Base-by-base conservation (phyloP, 1,284 basidiomycete genomes). In the Moesziomyces parantarcticus region DNA sequence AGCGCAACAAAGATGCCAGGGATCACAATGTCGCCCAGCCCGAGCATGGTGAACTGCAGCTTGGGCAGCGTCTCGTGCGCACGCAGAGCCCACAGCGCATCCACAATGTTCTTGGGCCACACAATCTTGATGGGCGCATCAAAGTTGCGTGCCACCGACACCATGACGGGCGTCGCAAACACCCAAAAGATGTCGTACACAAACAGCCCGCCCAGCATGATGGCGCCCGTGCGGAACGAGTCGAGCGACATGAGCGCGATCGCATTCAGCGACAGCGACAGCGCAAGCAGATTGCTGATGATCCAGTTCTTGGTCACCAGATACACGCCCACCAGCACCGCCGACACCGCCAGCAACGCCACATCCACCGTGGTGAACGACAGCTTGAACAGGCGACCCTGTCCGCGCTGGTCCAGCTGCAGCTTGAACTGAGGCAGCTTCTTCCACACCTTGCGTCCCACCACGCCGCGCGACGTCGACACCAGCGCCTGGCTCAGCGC, bases 1-100 rank as follows among this genome's bases (percentile, higher is more conserved):
- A 96, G 88, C 18, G 93, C 92, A 56, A 97, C 87, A 84, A 98
- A 92, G 60, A 91, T 88, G n/a, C 94, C 94, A 0, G 93, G 93
- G 40, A 94, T 88, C 23, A 96, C 92, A 58, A 96, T 89, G 82
- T 94, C 93, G 29, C 96, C 94, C 41, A 98, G 87, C 6, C 96
- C 96, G 25, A 99, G 90, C 90, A 98, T 92, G 40, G 93, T 92
- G 83, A 90, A 92, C 11, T 93, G 92, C 49, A 82, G 78, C 48
- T 81, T 64, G 25, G 75, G 64, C 46, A 61, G 45, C 13, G 59
- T 50, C 25, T 61, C 50, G 20, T 57, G 44, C 13, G 57, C 45
- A 23, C 47, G 50, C 3, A 71, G 46, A 21, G 72, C 66, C 20
- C 25, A 20, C 5, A 74, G 5, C 1, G 64, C 72, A 1, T 75